These are phyloP conservation scores for Cercospora zeina DNA, from an alignment of 2,329 filamentous ascomycete genomes.

Conservation along the genomic window DNA sequence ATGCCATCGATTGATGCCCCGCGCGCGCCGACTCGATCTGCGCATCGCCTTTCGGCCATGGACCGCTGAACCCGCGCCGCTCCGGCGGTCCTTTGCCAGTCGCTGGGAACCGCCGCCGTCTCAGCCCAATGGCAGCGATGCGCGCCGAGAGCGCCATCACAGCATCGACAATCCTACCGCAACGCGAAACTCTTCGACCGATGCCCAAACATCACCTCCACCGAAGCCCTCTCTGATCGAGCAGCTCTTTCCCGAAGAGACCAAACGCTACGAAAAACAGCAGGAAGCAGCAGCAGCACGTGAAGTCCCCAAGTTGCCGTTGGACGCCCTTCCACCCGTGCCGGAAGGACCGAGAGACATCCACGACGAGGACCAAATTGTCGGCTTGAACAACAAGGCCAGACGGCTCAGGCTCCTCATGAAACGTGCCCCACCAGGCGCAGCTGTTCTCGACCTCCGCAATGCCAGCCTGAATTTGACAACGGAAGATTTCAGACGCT, in stretches of 20 bases:
- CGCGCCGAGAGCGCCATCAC: neutral
- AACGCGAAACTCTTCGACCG: neutral
- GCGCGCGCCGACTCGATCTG: constrained; percentile 23
- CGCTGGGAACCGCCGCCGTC: neutral
- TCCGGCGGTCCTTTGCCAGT: constrained; percentile 7
- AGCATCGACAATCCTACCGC: neutral
- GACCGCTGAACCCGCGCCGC: constrained; percentile 3
- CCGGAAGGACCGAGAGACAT: neutral
- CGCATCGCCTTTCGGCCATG: constrained; percentile 25
- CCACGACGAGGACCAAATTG: neutral
- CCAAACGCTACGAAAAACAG: constrained; percentile 34
- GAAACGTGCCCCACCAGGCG: constrained; percentile 31
- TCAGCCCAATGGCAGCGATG: neutral
- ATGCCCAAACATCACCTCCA: neutral
- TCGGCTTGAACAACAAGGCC: constrained; percentile 2
- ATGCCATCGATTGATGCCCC: constrained; percentile 33
- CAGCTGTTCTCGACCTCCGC: constrained; percentile 57
- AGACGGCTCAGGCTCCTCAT: constrained; percentile 21
- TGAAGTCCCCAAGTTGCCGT: constrained; percentile 40
- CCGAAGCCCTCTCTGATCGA: constrained; percentile 45
- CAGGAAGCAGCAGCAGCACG: constrained; percentile 25
- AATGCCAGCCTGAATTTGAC: constrained; percentile 61
- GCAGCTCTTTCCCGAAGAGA: constrained; percentile 59
- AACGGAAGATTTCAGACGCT: constrained; percentile 69
- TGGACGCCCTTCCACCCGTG: constrained; percentile 25